A percentile compares a stretch with the other conserved stretches of the same genome.
phyloP scores from a whole-genome alignment of 805 yeast species.

The Grigorovia humatica region DNA sequence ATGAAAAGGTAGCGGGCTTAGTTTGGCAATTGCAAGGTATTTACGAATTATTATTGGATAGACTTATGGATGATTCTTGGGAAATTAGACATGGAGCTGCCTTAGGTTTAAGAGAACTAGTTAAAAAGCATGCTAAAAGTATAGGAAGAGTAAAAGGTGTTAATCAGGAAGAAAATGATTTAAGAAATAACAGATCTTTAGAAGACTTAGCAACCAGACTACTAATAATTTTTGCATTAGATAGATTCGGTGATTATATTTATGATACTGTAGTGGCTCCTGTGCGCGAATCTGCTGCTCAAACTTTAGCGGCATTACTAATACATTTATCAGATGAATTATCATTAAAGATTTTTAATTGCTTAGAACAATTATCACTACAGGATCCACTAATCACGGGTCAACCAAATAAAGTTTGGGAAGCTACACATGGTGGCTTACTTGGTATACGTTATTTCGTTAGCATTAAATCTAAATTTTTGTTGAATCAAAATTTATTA shows the following conservation, averaged over 20 bases:
- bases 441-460: slow-evolving; percentile 87
- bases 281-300: slow-evolving; percentile 93
- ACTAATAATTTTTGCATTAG: slow-evolving; percentile 80
- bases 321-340: slow-evolving; percentile 52
- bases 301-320: slow-evolving; percentile 79
- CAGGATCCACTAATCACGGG: slow-evolving; percentile 41
- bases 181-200: slow-evolving; percentile 54
- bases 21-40: slow-evolving; percentile 95
- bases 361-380: slow-evolving; percentile 56
- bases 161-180: slow-evolving; percentile 49
- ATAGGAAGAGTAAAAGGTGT: slow-evolving; percentile 74
- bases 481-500: slow-evolving; percentile 45
- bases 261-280: slow-evolving; percentile 98
- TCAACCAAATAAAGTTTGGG: slow-evolving; percentile 58
- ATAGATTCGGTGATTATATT: slow-evolving; percentile 93
- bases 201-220: slow-evolving; percentile 84
- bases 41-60: slow-evolving; percentile 68
- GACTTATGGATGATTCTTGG: slow-evolving; percentile 80
- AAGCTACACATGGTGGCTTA: slow-evolving; percentile 97
- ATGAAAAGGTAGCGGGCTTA: slow-evolving; percentile 57
- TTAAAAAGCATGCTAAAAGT: slow-evolving; percentile 68
- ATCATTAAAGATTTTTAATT: slow-evolving; percentile 52
- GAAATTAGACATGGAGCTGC: slow-evolving; percentile 95
- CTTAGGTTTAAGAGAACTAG: slow-evolving; percentile 70
- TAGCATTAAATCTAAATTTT: slow-evolving; percentile 73